Evolutionary conservation across 371 early-diverging fungal genomes (phyloP).

Genomic region (Cokeromyces recurvatus): DNA sequence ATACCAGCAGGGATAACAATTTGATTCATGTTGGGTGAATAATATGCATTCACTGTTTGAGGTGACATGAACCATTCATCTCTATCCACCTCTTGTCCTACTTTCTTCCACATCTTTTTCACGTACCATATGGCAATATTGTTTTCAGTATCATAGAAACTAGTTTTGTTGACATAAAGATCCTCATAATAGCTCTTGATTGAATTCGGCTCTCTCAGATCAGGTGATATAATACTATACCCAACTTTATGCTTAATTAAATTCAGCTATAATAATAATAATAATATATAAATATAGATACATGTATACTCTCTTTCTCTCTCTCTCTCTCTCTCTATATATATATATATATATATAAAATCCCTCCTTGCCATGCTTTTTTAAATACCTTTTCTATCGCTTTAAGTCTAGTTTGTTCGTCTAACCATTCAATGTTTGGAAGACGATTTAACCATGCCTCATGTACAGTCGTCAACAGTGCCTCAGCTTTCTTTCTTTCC

Average conservation of each 20-base stretch:
- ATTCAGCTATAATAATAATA: constrained; percentile 4
- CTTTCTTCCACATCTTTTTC: constrained; percentile 19
- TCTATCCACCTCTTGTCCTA: constrained; percentile 28
- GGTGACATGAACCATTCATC: constrained; percentile 44
- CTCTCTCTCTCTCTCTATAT: too few relatives aligned
- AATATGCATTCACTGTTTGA: constrained; percentile 51
- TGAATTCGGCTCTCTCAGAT: constrained; percentile 37
- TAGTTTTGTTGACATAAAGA: constrained; percentile 21
- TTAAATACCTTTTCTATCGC: constrained; percentile 56
- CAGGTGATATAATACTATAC: constrained; percentile 47
- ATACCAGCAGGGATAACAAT: constrained; percentile 61
- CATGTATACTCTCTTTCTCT: too few relatives aligned
- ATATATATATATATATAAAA: too few relatives aligned
- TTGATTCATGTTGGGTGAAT: constrained; percentile 18
- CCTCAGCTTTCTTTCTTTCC: constrained; percentile 18
- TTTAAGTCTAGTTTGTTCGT: constrained; percentile 38
- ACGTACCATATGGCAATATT: constrained; percentile 25
- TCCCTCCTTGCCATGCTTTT: too few relatives aligned
- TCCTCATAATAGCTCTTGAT: constrained; percentile 38
- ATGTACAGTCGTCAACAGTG: constrained; percentile 30
- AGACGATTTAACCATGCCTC: constrained; percentile 39
- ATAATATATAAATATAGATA: too few relatives aligned
- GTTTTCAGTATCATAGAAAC: constrained; percentile 47
- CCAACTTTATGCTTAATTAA: constrained; percentile 44
- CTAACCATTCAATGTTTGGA: constrained; percentile 50